Percentiles rank a stretch among this genome's conserved stretches.
These are phyloP conservation scores for Fusarium sp. DNA, from an alignment of 2,329 filamentous ascomycete genomes.

Conservation along the genomic window DNA sequence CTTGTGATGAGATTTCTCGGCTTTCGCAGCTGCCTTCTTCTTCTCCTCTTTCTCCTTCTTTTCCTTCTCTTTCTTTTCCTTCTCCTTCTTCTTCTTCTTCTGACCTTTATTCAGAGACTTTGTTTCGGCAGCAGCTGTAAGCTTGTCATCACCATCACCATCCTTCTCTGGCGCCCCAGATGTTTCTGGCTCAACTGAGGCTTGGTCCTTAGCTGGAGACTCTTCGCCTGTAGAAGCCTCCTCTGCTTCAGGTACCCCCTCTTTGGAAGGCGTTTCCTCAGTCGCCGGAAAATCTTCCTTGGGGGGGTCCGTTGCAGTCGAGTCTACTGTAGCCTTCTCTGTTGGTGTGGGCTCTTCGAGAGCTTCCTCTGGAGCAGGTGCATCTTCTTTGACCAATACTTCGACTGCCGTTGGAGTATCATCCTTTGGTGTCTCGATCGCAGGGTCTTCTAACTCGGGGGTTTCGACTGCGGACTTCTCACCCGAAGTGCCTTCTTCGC, in stretches of 20 bases:
- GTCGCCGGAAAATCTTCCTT: neutral
- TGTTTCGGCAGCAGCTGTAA: neutral
- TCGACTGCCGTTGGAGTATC: neutral
- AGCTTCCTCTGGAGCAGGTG: constrained; percentile 1
- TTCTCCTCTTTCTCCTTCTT: constrained; percentile 28
- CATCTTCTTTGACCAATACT: neutral
- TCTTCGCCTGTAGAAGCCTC: constrained; percentile 8
- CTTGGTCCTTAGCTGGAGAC: neutral
- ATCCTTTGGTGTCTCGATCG: neutral
- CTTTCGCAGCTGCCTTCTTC: constrained; percentile 30
- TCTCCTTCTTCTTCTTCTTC: constrained; percentile 38
- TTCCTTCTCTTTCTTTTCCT: constrained; percentile 64
- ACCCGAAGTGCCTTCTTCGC: neutral
- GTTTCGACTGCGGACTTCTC: constrained; percentile 1
- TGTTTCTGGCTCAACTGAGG: neutral
- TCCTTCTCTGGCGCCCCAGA: constrained; percentile 5
- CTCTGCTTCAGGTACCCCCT: neutral
- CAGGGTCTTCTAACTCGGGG: neutral
- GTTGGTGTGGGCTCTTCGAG: neutral
- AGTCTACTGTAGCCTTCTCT: constrained; percentile 5
- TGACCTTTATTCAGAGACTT: constrained; percentile 35
- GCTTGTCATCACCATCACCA: constrained; percentile 21
- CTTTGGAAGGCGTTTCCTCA: neutral
- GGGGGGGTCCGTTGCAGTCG: neutral
- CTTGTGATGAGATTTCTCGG: constrained; percentile 34